These are phyloP conservation scores for Pleurostoma richardsiae DNA, from an alignment of 2,329 filamentous ascomycete species.

Conservation along the genomic window DNA sequence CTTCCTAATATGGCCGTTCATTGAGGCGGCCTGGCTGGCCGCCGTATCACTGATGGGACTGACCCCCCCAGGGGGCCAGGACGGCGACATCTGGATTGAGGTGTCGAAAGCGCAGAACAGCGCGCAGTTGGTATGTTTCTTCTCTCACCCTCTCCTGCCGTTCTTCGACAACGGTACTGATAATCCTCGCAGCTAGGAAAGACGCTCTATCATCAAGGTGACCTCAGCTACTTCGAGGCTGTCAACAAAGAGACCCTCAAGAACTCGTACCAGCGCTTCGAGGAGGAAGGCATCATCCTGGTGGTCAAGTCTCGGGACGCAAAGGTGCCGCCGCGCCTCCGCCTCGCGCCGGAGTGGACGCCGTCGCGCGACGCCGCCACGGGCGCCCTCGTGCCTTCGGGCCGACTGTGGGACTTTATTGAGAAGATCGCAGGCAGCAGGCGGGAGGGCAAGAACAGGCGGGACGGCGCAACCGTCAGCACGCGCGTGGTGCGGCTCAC, in stretches of 20 bases:
- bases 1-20: constrained; percentile 97
- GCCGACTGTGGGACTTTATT: constrained; percentile 85
- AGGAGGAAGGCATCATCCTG: constrained; percentile 84
- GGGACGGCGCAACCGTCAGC: constrained; percentile 88
- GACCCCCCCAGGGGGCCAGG: constrained; percentile 59
- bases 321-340: constrained; percentile 57
- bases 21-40: constrained; percentile 90
- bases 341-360: constrained; percentile 70
- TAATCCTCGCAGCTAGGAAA: constrained; percentile 66
- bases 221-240: constrained; percentile 94
- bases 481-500: constrained; percentile 74
- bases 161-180: constrained; percentile 6
- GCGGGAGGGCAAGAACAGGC: constrained; percentile 89
- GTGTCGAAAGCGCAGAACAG: constrained; percentile 72
- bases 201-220: constrained; percentile 94
- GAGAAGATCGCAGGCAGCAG: constrained; percentile 79
- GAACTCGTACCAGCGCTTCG: constrained; percentile 83
- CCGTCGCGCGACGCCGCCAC: constrained; percentile 60
- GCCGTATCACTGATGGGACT: constrained; percentile 84
- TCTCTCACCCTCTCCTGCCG: not conserved
- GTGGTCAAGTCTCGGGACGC: constrained; percentile 64
- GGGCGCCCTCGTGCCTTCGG: constrained; percentile 60
- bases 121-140: constrained; percentile 64
- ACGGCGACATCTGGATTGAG: constrained; percentile 74
- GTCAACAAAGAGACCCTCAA: constrained; percentile 98